Conservation (phyloP, 2,329 filamentous ascomycete genomes). For the Helotiales sp. region DNA sequence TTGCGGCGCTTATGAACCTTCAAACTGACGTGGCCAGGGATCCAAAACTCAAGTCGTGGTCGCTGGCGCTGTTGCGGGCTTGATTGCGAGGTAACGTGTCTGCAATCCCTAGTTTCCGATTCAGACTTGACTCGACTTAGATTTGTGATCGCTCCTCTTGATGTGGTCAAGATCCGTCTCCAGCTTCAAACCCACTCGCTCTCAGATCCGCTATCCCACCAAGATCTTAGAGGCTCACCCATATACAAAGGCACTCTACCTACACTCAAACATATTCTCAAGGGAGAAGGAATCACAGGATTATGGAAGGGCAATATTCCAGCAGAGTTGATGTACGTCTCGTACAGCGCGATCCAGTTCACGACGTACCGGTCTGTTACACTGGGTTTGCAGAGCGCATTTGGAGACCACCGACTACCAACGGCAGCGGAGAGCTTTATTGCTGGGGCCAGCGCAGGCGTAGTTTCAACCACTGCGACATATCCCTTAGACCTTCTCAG, state of each 20-base stretch:
- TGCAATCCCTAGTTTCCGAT: neutral
- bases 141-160: slow-evolving; percentile 91
- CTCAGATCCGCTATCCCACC: slow-evolving; percentile 67
- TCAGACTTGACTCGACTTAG: slow-evolving; percentile 42
- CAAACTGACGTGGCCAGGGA: slow-evolving; percentile 46
- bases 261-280: slow-evolving; percentile 75
- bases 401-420: slow-evolving; percentile 50
- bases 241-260: slow-evolving; percentile 74
- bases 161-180: slow-evolving; percentile 96
- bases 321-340: slow-evolving; percentile 90
- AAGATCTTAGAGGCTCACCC: slow-evolving; percentile 45
- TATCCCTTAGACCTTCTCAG: slow-evolving; percentile 93
- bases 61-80: slow-evolving; percentile 72
- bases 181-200: slow-evolving; percentile 85
- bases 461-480: slow-evolving; percentile 76
- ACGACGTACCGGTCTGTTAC: slow-evolving; percentile 78
- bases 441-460: slow-evolving; percentile 80
- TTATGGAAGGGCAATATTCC: slow-evolving; percentile 99
- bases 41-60: slow-evolving; percentile 64
- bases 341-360: slow-evolving; percentile 89
- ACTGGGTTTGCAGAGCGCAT: slow-evolving; percentile 54
- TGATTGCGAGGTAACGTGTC: slow-evolving; percentile 77
- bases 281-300: slow-evolving; percentile 77
- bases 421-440: slow-evolving; percentile 76
- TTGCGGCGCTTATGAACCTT: neutral